phyloP scores from a whole-genome alignment of 2,329 filamentous ascomycete genomes.

The Bisporella sp. region DNA sequence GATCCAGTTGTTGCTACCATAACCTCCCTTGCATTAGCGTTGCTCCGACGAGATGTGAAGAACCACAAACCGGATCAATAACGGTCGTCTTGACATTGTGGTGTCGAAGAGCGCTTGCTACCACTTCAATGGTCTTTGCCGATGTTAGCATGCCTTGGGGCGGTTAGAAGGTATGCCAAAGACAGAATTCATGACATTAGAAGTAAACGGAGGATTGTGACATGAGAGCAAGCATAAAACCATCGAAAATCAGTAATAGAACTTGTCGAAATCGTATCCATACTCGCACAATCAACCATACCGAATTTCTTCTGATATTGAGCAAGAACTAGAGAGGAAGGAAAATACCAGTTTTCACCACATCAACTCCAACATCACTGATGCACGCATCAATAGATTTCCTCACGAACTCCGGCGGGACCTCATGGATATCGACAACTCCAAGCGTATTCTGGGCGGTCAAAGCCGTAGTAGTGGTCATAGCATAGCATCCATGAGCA shows the following conservation, averaged over 20 bases:
- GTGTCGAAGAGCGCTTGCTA: conserved; percentile 55
- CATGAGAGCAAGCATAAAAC: too few species aligned
- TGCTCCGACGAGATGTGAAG: background rate
- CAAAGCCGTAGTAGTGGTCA: conserved; percentile 90
- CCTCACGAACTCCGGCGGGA: conserved; percentile 70
- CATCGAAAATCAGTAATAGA: too few species aligned
- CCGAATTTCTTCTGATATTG: background rate
- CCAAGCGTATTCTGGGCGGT: conserved; percentile 94
- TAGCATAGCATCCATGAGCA: conserved; percentile 88
- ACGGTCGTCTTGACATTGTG: conserved; percentile 54
- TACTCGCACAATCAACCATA: too few species aligned
- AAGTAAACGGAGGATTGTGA: too few species aligned
- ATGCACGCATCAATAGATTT: conserved; percentile 83
- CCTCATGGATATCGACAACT: conserved; percentile 72
- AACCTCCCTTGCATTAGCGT: conserved; percentile 47
- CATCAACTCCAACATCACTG: conserved; percentile 79
- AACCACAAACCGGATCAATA: conserved; percentile 61
- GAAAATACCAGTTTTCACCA: conserved; percentile 77
- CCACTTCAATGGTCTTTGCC: conserved; percentile 58
- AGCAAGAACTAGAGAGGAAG: background rate
- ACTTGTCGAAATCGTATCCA: too few species aligned
- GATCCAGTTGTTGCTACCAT: conserved; percentile 86
- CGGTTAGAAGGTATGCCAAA: conserved; percentile 7
- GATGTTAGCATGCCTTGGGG: conserved; percentile 73
- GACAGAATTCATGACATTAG: background rate